These are phyloP conservation scores for Yamadazyma buinensis DNA, from an alignment of 1,139 yeast genomes.

Conservation along the genomic window DNA sequence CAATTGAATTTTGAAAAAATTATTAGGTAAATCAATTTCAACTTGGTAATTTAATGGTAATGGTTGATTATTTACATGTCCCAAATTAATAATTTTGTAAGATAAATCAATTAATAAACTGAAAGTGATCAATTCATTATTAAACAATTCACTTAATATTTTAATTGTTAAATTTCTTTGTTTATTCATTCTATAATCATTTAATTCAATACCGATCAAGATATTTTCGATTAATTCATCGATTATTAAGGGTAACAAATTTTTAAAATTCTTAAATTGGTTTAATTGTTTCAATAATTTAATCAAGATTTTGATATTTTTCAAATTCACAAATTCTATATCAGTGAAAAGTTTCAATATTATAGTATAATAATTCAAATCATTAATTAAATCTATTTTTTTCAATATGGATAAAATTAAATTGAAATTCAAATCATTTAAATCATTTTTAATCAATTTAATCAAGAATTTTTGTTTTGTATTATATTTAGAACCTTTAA, in stretches of 20 bases:
- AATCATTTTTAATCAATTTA: constrained; percentile 48
- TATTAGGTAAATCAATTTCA: constrained; percentile 57
- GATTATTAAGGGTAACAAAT: constrained; percentile 43
- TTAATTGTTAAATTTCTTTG: constrained; percentile 58
- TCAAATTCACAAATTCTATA: constrained; percentile 62
- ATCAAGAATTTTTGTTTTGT: constrained; percentile 50
- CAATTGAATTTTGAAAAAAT: constrained; percentile 70
- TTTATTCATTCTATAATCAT: constrained; percentile 59
- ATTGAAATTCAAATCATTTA: constrained; percentile 33
- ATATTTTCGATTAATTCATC: constrained; percentile 68
- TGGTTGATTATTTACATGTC: constrained; percentile 66
- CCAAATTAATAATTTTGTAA: constrained; percentile 61
- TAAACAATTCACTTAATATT: constrained; percentile 58
- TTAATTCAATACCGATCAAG: constrained; percentile 61
- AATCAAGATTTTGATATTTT: constrained; percentile 50
- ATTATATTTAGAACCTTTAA: constrained; percentile 20
- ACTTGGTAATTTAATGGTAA: constrained; percentile 39
- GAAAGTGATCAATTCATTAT: constrained; percentile 44
- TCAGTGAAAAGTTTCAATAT: constrained; percentile 53
- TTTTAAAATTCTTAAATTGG: constrained; percentile 29
- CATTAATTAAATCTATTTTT: constrained; percentile 44
- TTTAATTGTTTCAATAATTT: constrained; percentile 31
- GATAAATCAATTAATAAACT: constrained; percentile 49
- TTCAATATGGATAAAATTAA: constrained; percentile 38
- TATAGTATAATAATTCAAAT: constrained; percentile 34